phyloP scores from a whole-genome alignment of 2,329 filamentous ascomycete genomes.

The Hansfordia pulvinata region DNA sequence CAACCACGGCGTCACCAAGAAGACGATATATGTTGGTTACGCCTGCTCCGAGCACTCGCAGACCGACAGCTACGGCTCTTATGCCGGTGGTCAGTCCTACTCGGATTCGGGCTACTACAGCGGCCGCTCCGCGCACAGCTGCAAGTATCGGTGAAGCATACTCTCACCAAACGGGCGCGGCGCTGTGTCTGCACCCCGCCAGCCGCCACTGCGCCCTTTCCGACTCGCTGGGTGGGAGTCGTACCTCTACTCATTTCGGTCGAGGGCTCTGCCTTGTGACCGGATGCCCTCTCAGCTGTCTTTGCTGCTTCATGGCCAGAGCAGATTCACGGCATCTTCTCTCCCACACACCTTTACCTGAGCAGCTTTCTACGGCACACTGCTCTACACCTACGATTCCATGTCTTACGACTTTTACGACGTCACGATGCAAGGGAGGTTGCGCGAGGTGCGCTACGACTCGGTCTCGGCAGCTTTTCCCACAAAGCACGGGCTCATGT shows the following conservation, averaged over 20 bases:
- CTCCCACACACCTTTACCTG: no score
- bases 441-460: no score
- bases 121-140: slow-evolving; percentile 22
- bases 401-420: no score
- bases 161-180: no score
- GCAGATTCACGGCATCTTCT: slow-evolving; percentile 24
- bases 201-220: slow-evolving; percentile 26
- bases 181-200: slow-evolving; percentile 25
- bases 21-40: slow-evolving; percentile 73
- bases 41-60: slow-evolving; percentile 48
- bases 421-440: no score
- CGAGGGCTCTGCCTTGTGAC: slow-evolving; percentile 16
- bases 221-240: slow-evolving; percentile 29
- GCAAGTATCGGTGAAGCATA: slow-evolving; percentile 35
- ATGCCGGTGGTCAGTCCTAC: slow-evolving; percentile 26
- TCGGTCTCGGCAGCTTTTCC: no score
- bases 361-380: no score
- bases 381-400: no score
- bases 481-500: no score
- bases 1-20: slow-evolving; percentile 59
- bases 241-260: slow-evolving; percentile 33
- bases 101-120: slow-evolving; percentile 43
- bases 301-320: slow-evolving; percentile 30
- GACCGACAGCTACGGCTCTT: slow-evolving; percentile 21
- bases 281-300: slow-evolving; percentile 33